Base-by-base conservation (phyloP, 768 basidiomycete species). In the Mrakia hoshinonis region DNA sequence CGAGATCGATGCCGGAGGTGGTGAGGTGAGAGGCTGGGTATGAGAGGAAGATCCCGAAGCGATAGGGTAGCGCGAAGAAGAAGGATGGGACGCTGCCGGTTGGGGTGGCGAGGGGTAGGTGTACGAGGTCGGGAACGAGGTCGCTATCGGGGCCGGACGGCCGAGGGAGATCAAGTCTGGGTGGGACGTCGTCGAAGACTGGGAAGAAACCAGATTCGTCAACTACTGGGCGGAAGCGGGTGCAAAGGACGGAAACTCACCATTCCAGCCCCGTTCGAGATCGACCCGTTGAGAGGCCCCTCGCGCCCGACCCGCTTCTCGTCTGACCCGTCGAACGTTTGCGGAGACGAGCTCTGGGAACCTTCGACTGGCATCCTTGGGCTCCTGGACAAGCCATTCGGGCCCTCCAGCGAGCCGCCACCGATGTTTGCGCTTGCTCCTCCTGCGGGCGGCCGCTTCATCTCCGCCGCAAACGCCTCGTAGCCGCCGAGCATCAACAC, bases 401-500 rank as follows among this genome's bases (percentile, higher is more conserved):
- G 43, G 7, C 43, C 68, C n/a, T 66, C 69, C 43, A 55, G 34
- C 43, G 43, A 15, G 38, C 60, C 48, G 72, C 20, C 18, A 47
- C 62, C 38, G 69, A 38, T 49, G 69, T 67, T 24, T 49, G 71
- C 11, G 63, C 54, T 72, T 63, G 46, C 54, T 68, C 60, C 6
- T 80, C 64, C 65, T 72, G 63, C 46, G 72, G 73, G 51, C 78
- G 22, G 82, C 83, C 0, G 85, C 83, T 76, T 75, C 61, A 89
- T 76, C 48, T 81, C 78, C 51, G 77, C 81, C 76, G 84, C 86
- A 92, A 93, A 98, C 3, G 87, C 90, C 61, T 87, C 84, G 60
- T 91, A 81, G 1, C 95, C 95, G 3, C 94, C 95, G 5, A 88
- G 82, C 31, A 98, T 85, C 74, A 96, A 80, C 79, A 92, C 85